Conservation (phyloP, 257 asterid species). For the Lycium barbarum region DNA sequence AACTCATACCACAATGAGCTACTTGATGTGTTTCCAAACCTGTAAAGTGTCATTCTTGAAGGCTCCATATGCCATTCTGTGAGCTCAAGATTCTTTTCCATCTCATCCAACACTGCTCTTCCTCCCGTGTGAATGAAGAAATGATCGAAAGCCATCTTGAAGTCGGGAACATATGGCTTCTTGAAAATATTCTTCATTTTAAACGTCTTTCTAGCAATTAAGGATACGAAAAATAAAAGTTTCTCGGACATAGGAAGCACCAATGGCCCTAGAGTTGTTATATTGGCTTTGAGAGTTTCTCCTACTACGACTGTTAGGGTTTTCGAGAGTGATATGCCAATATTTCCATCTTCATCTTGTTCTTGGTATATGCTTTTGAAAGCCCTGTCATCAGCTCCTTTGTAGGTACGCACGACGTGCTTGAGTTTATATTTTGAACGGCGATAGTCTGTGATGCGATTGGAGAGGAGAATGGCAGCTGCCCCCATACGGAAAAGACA, state of each 20-base stretch:
- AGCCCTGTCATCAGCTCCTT: slow-evolving; percentile 42
- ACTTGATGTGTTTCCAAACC: slow-evolving; percentile 52
- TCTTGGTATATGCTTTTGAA: slow-evolving; percentile 34
- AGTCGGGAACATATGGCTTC: slow-evolving; percentile 41
- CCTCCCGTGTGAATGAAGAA: slow-evolving; percentile 54
- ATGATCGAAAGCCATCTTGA: slow-evolving; percentile 53
- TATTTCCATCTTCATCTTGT: slow-evolving; percentile 32
- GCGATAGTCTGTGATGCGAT: slow-evolving; percentile 18
- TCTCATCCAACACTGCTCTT: slow-evolving; percentile 42
- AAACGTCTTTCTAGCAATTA: slow-evolving; percentile 32
- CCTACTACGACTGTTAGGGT: slow-evolving; percentile 40
- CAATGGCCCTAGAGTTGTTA: slow-evolving; percentile 44
- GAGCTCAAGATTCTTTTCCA: slow-evolving; percentile 40
- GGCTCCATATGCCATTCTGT: slow-evolving; percentile 49
- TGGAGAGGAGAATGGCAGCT: slow-evolving; percentile 42
- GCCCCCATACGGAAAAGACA: slow-evolving; percentile 47
- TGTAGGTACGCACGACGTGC: slow-evolving; percentile 40
- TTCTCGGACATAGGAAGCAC: slow-evolving; percentile 47
- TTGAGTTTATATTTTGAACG: slow-evolving; percentile 40
- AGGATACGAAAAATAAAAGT: slow-evolving; percentile 21
- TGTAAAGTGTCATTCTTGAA: slow-evolving; percentile 51
- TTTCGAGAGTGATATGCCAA: slow-evolving; percentile 39
- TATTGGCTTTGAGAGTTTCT: slow-evolving; percentile 41
- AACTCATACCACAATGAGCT: slow-evolving; percentile 53
- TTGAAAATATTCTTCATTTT: slow-evolving; percentile 27